A percentile compares a stretch with the other conserved stretches of the same genome.
Conservation (phyloP, 139 green algal species). For the Diplosphaera chodatii region DNA sequence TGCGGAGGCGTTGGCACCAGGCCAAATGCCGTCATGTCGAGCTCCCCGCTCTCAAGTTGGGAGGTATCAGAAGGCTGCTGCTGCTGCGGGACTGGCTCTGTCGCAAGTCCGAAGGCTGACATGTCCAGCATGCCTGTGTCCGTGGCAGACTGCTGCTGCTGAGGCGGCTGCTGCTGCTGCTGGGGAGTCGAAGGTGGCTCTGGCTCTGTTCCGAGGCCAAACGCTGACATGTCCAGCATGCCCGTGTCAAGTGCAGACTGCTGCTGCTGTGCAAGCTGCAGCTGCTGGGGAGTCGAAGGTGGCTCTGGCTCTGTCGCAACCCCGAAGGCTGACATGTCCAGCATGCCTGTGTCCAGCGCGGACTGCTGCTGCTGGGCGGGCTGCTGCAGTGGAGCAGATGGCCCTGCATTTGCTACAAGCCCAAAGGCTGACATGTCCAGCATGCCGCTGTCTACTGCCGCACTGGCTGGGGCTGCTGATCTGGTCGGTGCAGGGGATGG, state of each 20-base stretch:
- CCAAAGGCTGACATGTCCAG: conserved; percentile 49
- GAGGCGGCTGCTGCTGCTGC: background rate
- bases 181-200: too few relatives aligned
- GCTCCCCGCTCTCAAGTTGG: conserved; percentile 1
- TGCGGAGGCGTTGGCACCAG: background rate
- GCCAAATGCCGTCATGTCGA: conserved; percentile 28
- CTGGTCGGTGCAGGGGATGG: too few relatives aligned
- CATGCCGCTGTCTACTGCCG: conserved; percentile 24
- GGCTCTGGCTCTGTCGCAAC: conserved; percentile 3
- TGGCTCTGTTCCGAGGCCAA: conserved; percentile 24
- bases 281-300: background rate
- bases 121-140: conserved; percentile 42
- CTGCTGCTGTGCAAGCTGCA: background rate
- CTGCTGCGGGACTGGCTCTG: background rate
- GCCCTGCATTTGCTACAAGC: background rate
- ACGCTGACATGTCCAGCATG: conserved; percentile 44
- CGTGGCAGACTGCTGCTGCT: background rate
- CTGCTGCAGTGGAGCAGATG: background rate
- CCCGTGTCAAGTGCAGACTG: conserved; percentile 17
- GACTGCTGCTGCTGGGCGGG: background rate
- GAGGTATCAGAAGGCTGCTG: background rate
- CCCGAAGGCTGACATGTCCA: conserved; percentile 49
- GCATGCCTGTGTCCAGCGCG: conserved; percentile 24
- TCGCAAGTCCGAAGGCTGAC: conserved; percentile 35
- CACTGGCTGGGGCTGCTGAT: background rate